Conservation (phyloP, 2,329 filamentous ascomycete species). For the Bertia moriformis region DNA sequence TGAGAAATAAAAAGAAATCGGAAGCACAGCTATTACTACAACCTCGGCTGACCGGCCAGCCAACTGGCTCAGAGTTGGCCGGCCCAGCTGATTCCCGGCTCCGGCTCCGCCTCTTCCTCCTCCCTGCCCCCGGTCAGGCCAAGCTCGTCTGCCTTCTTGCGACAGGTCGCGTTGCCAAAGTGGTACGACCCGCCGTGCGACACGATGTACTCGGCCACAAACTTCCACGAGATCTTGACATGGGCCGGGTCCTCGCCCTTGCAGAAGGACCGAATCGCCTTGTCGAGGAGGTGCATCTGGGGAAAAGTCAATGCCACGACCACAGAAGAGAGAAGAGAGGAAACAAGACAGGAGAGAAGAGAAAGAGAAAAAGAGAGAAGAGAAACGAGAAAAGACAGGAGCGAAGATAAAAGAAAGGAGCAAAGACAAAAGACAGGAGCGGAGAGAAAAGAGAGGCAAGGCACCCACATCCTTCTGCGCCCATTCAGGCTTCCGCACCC, state of each 20-base stretch:
- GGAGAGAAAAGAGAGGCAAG: background rate
- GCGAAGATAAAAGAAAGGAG: background rate
- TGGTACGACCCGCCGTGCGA: slow-evolving; percentile 36
- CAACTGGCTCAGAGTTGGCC: too few relatives aligned
- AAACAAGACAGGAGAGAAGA: too few relatives aligned
- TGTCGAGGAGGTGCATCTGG: slow-evolving; percentile 28
- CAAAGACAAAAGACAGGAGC: background rate
- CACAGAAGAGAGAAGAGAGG: too few relatives aligned
- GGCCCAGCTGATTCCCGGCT: too few relatives aligned
- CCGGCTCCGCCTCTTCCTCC: too few relatives aligned
- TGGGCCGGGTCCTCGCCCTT: slow-evolving; percentile 12
- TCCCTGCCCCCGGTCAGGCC: too few relatives aligned
- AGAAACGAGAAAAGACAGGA: too few relatives aligned
- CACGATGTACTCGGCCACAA: slow-evolving; percentile 36
- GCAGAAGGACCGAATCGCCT: slow-evolving; percentile 23
- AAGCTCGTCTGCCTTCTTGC: slow-evolving; percentile 39
- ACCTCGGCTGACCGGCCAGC: too few relatives aligned
- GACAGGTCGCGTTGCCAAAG: slow-evolving; percentile 43
- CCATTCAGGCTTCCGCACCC: slow-evolving; percentile 56
- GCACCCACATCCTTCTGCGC: slow-evolving; percentile 45
- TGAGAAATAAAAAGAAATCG: too few relatives aligned
- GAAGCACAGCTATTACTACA: too few relatives aligned
- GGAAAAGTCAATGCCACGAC: background rate
- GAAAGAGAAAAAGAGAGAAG: slow-evolving; percentile 1
- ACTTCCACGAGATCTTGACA: slow-evolving; percentile 37